phyloP scores from a whole-genome alignment of 495 filamentous ascomycete genomes.

The Xylaria sp. region DNA sequence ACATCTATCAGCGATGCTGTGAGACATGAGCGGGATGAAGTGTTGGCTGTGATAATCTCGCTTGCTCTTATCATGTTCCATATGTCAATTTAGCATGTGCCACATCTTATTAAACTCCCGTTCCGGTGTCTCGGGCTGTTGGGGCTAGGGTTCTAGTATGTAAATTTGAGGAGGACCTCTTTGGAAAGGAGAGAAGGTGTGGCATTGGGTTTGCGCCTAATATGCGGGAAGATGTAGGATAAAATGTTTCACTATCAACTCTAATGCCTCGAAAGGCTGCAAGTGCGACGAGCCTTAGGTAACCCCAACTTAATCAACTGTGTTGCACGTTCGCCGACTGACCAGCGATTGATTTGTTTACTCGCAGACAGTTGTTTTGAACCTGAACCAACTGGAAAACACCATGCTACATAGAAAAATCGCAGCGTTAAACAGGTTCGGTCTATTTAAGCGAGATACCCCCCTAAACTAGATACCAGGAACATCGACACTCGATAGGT shows the following conservation, averaged over 20 bases:
- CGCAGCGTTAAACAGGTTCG: not conserved
- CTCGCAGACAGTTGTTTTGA: not conserved
- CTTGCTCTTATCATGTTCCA: not conserved
- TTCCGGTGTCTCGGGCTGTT: not conserved
- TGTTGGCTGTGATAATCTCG: not conserved
- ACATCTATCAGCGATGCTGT: not conserved
- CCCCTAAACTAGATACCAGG: not conserved
- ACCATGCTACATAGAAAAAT: not conserved
- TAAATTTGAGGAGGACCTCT: not conserved
- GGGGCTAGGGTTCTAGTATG: not conserved
- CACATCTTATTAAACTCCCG: not conserved
- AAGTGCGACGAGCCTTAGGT: not conserved
- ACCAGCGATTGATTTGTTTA: not conserved
- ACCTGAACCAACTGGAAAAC: too few relatives aligned
- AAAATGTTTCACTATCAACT: conserved; percentile 14
- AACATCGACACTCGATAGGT: not conserved
- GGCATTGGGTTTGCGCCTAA: not conserved
- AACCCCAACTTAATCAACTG: not conserved
- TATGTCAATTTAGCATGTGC: not conserved
- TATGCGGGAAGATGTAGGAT: not conserved
- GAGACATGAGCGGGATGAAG: not conserved
- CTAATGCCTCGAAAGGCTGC: conserved; percentile 7
- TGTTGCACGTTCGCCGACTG: not conserved
- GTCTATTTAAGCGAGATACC: not conserved
- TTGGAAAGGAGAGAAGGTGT: not conserved